Percentiles rank a stretch among this genome's conserved stretches.
Conservation (phyloP, 148 eudicot genomes). For the Persicaria tinctoria region DNA sequence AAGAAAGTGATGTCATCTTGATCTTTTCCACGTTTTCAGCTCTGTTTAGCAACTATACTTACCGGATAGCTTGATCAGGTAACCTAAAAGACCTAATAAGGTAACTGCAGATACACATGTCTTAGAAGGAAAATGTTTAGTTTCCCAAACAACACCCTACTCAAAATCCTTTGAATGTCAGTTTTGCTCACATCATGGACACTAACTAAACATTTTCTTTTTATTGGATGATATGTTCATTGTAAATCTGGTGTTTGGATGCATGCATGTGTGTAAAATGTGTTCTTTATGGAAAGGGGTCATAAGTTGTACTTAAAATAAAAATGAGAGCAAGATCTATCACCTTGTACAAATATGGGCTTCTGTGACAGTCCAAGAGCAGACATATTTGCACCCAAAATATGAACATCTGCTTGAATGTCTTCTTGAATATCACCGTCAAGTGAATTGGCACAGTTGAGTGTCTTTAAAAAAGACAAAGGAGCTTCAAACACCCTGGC, state of each 20-base stretch:
- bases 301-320: not conserved
- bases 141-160: not conserved
- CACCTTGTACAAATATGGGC: constrained; percentile 83
- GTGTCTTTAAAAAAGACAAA: constrained; percentile 81
- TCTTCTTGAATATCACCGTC: constrained; percentile 46
- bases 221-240: not conserved
- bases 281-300: no score
- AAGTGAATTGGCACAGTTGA: constrained; percentile 51
- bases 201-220: not conserved
- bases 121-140: not conserved
- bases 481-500: constrained; percentile 98
- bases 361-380: constrained; percentile 97
- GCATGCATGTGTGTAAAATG: no score
- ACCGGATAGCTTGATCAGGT: no score
- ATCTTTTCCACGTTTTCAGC: no score
- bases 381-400: constrained; percentile 98
- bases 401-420: constrained; percentile 60
- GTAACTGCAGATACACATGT: no score
- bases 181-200: not conserved
- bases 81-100: no score
- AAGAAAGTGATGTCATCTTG: not conserved
- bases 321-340: not conserved
- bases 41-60: no score
- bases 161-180: not conserved
- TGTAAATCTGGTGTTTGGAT: not conserved